Conservation (phyloP, 257 asterid genomes). For the Solanum paucissectum region DNA sequence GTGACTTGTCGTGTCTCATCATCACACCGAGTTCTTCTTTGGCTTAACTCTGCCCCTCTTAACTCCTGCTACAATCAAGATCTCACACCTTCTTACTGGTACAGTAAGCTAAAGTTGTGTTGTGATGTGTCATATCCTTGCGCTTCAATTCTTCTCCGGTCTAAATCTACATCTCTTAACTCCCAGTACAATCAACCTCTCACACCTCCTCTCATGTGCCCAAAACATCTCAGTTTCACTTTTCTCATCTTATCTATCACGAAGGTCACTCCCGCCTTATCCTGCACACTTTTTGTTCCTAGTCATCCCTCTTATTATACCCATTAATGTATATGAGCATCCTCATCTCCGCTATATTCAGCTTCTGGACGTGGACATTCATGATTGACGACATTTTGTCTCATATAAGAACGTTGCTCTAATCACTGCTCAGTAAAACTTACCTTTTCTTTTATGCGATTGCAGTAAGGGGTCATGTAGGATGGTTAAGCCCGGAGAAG, state of each 20-base stretch:
- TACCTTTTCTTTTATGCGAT: background rate
- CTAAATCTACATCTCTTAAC: background rate
- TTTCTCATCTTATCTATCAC: background rate
- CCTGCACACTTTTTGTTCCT: background rate
- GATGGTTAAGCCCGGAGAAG: background rate
- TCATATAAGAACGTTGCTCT: background rate
- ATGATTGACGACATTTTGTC: background rate
- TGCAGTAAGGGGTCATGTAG: fast-evolving
- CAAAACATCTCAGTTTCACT: background rate
- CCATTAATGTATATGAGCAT: background rate
- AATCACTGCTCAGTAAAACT: fast-evolving
- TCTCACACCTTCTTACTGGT: no score
- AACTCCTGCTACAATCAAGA: background rate
- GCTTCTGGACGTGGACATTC: fast-evolving
- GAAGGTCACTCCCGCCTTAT: background rate
- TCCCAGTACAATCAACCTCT: background rate
- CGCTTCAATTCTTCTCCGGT: fast-evolving
- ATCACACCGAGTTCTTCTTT: background rate
- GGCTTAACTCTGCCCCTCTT: background rate
- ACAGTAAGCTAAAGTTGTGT: background rate
- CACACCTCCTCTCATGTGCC: background rate
- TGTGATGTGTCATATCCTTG: background rate
- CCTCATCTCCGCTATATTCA: background rate
- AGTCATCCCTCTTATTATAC: background rate
- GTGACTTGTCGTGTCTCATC: background rate